Evolutionary conservation across 208 protist species (phyloP).

Genomic region (Entamoeba invadens): DNA sequence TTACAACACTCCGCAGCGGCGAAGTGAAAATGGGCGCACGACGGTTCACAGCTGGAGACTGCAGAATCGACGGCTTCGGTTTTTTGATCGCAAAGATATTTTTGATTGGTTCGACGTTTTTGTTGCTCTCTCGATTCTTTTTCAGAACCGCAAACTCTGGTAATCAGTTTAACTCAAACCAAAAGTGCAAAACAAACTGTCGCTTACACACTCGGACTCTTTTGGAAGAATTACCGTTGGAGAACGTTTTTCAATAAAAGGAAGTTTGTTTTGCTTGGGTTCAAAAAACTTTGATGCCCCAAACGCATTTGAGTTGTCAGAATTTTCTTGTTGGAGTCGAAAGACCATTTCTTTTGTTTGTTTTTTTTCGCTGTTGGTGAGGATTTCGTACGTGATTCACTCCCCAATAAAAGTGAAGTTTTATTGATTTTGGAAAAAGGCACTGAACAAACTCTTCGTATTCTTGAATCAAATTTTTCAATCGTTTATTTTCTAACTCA

Average conservation of each 20-base stretch:
- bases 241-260: background rate
- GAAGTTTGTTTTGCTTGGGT: background rate
- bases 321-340: background rate
- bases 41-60: background rate
- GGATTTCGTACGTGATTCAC: no score
- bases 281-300: background rate
- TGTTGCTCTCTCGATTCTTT: background rate
- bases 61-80: background rate
- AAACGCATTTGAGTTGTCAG: background rate
- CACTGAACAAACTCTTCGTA: no score
- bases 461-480: background rate
- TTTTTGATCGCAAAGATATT: background rate
- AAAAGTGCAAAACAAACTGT: background rate
- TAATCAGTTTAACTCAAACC: background rate
- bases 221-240: background rate
- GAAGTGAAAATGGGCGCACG: background rate
- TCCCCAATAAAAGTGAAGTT: no score
- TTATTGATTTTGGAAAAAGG: no score
- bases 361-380: no score
- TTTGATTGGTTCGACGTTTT: background rate
- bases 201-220: background rate
- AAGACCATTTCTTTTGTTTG: background rate
- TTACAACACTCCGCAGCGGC: background rate
- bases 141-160: background rate
- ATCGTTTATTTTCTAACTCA: background rate